Evolutionary conservation across 2,329 filamentous ascomycete species (phyloP).

Genomic region (Torrubiellomyces zombiae): DNA sequence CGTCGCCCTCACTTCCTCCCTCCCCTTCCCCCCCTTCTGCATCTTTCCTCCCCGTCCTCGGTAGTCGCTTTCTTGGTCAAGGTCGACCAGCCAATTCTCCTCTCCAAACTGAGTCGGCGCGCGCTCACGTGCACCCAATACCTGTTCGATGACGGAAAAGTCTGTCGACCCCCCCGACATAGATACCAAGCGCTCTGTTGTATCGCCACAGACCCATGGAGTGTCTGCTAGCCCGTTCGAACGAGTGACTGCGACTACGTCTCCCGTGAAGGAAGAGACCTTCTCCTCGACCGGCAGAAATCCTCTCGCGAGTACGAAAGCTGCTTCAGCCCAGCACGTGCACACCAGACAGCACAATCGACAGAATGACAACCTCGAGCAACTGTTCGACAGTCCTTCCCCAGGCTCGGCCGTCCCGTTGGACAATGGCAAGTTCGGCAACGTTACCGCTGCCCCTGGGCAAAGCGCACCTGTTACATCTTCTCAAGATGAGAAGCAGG

Average conservation of each 20-base stretch:
- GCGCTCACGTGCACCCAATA: slow-evolving; percentile 7
- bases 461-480: slow-evolving; percentile 22
- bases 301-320: too few species aligned
- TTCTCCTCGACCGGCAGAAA: too few species aligned
- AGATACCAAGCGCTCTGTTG: slow-evolving; percentile 41
- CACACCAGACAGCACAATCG: too few species aligned
- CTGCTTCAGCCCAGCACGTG: too few species aligned
- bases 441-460: slow-evolving; percentile 10
- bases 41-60: background rate
- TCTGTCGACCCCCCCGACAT: slow-evolving; percentile 34
- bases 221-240: slow-evolving; percentile 19
- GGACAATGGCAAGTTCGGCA: too few species aligned
- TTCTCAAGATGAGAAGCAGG: slow-evolving; percentile 34
- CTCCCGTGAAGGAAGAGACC: slow-evolving; percentile 3
- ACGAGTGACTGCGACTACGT: slow-evolving; percentile 10
- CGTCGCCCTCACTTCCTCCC: background rate
- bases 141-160: slow-evolving; percentile 46
- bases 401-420: too few species aligned
- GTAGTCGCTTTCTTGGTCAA: background rate
- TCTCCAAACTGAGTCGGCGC: slow-evolving; percentile 1
- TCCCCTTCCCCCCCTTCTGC: background rate
- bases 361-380: too few species aligned
- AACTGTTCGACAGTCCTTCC: too few species aligned
- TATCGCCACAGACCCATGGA: slow-evolving; percentile 38
- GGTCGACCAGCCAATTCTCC: background rate